Percentiles rank a stretch among this genome's conserved stretches.
These are phyloP conservation scores for Penicillium concentricum DNA, from an alignment of 2,329 filamentous ascomycete species.

Conservation along the genomic window DNA sequence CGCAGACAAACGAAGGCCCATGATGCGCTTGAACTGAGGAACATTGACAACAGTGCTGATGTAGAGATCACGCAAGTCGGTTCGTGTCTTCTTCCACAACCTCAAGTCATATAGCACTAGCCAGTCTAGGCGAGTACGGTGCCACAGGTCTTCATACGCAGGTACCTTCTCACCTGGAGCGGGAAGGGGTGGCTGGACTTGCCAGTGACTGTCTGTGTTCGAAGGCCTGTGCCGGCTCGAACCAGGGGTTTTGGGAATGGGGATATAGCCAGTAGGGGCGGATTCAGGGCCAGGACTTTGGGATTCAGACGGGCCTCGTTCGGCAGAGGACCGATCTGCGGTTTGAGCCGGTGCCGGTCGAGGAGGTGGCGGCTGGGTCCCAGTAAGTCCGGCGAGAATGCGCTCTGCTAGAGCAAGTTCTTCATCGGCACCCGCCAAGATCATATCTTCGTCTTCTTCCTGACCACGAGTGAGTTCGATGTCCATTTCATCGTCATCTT, in stretches of 20 bases:
- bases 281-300: conserved; percentile 18
- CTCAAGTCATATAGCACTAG: conserved; percentile 90
- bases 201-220: conserved; percentile 74
- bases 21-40: conserved; percentile 90
- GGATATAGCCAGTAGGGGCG: conserved; percentile 42
- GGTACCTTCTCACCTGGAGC: conserved; percentile 62
- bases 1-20: conserved; percentile 90
- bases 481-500: conserved; percentile 44
- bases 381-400: conserved; percentile 72
- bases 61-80: conserved; percentile 87
- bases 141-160: conserved; percentile 81
- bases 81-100: conserved; percentile 94
- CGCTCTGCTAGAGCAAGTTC: conserved; percentile 74
- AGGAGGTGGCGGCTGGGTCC: conserved; percentile 64
- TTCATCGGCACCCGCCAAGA: conserved; percentile 58
- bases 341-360: conserved; percentile 35
- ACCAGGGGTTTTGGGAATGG: conserved; percentile 77
- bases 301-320: conserved; percentile 17
- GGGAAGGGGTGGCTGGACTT: conserved; percentile 73
- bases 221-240: conserved; percentile 43
- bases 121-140: conserved; percentile 88
- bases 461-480: conserved; percentile 39
- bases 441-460: conserved; percentile 54
- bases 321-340: conserved; percentile 29
- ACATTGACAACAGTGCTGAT: conserved; percentile 96